Conservation (phyloP, 805 yeast species). For the Candida insectalens region DNA sequence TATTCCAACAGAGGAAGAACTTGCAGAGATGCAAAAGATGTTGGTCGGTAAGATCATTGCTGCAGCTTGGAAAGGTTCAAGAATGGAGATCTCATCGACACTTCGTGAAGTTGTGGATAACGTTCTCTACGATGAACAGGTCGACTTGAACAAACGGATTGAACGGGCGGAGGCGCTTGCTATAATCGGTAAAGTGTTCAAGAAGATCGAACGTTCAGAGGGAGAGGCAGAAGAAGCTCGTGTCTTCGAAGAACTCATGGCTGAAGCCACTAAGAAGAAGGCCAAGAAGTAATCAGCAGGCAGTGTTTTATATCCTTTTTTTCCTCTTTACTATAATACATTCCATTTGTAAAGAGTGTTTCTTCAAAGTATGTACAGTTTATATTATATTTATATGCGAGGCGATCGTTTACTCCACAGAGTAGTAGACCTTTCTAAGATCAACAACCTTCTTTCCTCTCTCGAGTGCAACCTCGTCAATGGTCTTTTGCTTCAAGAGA, state of each 20-base stretch:
- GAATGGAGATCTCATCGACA: conserved; percentile 75
- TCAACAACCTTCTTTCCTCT: conserved; percentile 95
- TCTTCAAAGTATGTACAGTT: too few species aligned
- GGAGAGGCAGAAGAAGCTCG: conserved; percentile 91
- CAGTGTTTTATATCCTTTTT: background rate
- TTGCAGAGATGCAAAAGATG: conserved; percentile 68
- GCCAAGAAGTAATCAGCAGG: conserved; percentile 33
- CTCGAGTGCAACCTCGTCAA: conserved; percentile 80
- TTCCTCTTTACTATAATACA: background rate
- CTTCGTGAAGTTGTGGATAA: conserved; percentile 73
- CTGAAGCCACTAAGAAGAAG: conserved; percentile 65
- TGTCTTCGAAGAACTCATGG: conserved; percentile 85
- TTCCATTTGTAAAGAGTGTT: background rate
- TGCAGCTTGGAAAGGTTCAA: conserved; percentile 92
- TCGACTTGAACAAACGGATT: conserved; percentile 50
- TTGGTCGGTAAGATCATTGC: conserved; percentile 85
- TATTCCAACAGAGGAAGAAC: conserved; percentile 42
- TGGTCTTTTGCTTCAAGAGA: conserved; percentile 61
- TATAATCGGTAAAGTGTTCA: conserved; percentile 62
- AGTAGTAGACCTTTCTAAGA: conserved; percentile 79
- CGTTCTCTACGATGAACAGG: conserved; percentile 58
- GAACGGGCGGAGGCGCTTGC: conserved; percentile 74
- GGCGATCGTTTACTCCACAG: conserved; percentile 17
- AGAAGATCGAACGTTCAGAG: conserved; percentile 56
- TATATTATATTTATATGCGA: too few species aligned